Evolutionary conservation across 306 rosid species (phyloP), one percentile per base, ranked within the genome.

Genomic region (Trichosanthes cucumerina): DNA sequence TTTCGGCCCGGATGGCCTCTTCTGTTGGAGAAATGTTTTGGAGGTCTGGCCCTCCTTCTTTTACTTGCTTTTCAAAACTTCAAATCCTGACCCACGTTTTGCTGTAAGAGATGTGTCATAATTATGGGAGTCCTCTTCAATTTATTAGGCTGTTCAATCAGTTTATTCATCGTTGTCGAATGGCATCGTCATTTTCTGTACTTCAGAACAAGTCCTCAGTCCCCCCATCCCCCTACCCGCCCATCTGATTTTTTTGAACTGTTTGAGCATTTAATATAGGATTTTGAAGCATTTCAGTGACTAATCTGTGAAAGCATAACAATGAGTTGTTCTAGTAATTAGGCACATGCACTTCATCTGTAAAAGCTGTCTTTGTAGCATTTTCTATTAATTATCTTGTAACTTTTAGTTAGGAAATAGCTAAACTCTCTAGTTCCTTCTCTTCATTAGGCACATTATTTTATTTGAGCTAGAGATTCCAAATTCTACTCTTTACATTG

Each of bases 11-110:
- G 53, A 26, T 70, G 76, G 39, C 56, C 74, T 63, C 79, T 82
- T 52, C 68, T 82, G 82, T 86, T 82, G 36, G 81, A 82, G 73
- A 28, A 54, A 74, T 31, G 77, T 41, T n/a, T 26, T 53, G 52
- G 24, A 21, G 69, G n/a, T n/a, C 47, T 31, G 24, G 33, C 31
- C 23, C 47, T 19, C 24, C 8, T 59, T 26, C 2, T 59, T n/a
- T 6, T 50, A 18, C 15, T 74, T 73, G 60, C 52, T 6, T 49
- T 83, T 28, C 75, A 78, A 75, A 83, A 80, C 82, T 81, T 80
- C 62, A 56, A 84, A 49, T 63, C 54, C 54, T 86, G 90, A 24
- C 89, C 97, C 88, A 85, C 86, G 59, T 74, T 59, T 65, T 66
- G 18, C 3, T 79, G 83, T 80, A 64, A 75, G 80, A 80, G 44